Conservation (phyloP, 176 grass and related monocot genomes). For the Aegilops speltoides region DNA sequence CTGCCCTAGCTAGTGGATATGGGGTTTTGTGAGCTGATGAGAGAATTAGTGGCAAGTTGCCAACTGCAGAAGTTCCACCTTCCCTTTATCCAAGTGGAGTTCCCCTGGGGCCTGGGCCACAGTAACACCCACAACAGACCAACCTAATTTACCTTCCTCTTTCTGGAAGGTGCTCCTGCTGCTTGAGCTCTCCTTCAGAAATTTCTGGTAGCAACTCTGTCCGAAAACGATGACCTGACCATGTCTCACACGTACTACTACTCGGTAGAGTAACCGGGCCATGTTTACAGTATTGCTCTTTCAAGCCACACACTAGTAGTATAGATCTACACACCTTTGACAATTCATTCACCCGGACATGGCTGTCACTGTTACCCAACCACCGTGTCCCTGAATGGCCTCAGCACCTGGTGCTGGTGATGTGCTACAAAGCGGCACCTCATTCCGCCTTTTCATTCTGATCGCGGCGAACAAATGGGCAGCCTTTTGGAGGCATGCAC, state of each 20-base stretch:
- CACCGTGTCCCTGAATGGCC: conserved; percentile 55
- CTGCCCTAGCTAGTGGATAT: conserved; percentile 27
- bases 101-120: conserved; percentile 7
- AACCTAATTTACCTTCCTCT: neutral
- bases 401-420: conserved; percentile 66
- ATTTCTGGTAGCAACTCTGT: neutral
- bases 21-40: conserved; percentile 14
- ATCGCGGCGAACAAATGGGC: conserved; percentile 9
- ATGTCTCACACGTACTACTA: neutral
- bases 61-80: conserved; percentile 37
- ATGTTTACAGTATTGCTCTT: conserved; percentile 17
- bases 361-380: conserved; percentile 83
- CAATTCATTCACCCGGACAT: conserved; percentile 42
- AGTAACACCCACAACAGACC: conserved; percentile 16
- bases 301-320: neutral
- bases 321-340: neutral
- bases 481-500: conserved; percentile 42
- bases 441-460: neutral
- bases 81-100: conserved; percentile 42
- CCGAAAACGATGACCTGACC: conserved; percentile 3
- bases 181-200: conserved; percentile 2
- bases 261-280: conserved; percentile 4
- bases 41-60: conserved; percentile 33
- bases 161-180: neutral
- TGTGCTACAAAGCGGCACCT: conserved; percentile 31